Evolutionary conservation across 305 asterid species (phyloP), one percentile per base, ranked within the genome.

Genomic region (Petunia hybrid): DNA sequence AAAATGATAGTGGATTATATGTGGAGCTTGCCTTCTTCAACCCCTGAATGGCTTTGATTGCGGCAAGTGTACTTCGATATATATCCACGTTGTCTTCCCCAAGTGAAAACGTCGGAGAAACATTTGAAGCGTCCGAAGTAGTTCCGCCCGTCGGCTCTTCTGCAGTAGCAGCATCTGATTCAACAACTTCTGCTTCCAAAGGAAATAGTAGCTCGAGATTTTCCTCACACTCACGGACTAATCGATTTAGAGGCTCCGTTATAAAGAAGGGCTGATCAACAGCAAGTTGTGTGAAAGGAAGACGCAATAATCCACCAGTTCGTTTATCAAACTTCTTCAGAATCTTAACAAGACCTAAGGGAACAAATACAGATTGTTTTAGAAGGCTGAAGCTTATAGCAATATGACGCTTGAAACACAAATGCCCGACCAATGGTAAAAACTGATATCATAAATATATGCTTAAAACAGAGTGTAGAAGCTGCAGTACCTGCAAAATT

Each of bases 181-280:
- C 93, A 1, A 94, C 88, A 46, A 95, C 92, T 86, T 95, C 98
- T 3, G 95, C 97, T 87, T 92, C 97, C 78, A 86, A 80, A 5
- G 99, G 99, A 77, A 96, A 96, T 57, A 94, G 92, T 80, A 90
- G 89, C 81, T 96, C 99, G 0, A 96, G 97, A 86, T 92, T 96
- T 84, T 88, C 98, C 87, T 96, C 99, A 57, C 99, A 94, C 80
- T 96, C 98, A 40, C 81, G 88, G 5, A 94, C 98, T 79, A 96
- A 84, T 88, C 95, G 88, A 8, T 98, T 91, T 45, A 96, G 89
- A 63, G 98, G 98, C 79, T 96, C 98, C 3, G 97, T 90, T 51
- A 90, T 90, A 75, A 94, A 94, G 91, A 96, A 94, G 53, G 98
- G 99, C 87, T 96, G 96, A 82, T 89, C 90, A 74, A 91, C 85